Conservation (phyloP, 148 eudicot species). For the Dysphania ambrosioides region DNA sequence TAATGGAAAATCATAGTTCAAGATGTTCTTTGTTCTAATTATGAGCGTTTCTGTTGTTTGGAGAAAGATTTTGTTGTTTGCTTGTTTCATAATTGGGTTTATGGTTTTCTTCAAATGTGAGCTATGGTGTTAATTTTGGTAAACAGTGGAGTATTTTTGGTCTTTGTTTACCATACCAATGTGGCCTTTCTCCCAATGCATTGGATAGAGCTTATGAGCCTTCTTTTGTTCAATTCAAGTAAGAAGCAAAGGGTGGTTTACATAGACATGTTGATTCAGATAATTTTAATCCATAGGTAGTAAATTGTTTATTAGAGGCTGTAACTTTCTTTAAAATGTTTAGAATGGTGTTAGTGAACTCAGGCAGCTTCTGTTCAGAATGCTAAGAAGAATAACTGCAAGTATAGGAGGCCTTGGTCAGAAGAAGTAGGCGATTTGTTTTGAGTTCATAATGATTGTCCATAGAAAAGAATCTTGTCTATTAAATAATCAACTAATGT, state of each 20-base stretch:
- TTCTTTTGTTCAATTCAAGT: background rate
- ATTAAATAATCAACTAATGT: background rate
- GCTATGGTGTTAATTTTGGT: background rate
- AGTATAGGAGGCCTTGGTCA: background rate
- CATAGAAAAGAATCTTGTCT: background rate
- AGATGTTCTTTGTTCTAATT: background rate
- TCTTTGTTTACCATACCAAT: background rate
- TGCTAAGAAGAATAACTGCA: background rate
- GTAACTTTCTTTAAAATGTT: no score
- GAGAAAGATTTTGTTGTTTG: background rate
- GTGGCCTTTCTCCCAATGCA: background rate
- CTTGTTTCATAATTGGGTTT: background rate
- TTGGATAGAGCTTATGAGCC: background rate
- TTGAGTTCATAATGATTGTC: background rate
- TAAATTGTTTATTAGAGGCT: background rate
- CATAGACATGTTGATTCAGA: background rate
- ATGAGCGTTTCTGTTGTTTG: background rate
- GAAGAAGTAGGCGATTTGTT: background rate
- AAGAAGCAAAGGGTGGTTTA: background rate
- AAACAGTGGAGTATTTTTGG: background rate
- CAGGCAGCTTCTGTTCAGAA: background rate
- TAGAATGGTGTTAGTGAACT: background rate
- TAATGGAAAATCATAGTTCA: background rate
- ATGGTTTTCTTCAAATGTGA: background rate
- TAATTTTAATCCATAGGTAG: background rate